Conservation (phyloP, 1,284 basidiomycete species). For the Stygiomarasmius scandens region DNA sequence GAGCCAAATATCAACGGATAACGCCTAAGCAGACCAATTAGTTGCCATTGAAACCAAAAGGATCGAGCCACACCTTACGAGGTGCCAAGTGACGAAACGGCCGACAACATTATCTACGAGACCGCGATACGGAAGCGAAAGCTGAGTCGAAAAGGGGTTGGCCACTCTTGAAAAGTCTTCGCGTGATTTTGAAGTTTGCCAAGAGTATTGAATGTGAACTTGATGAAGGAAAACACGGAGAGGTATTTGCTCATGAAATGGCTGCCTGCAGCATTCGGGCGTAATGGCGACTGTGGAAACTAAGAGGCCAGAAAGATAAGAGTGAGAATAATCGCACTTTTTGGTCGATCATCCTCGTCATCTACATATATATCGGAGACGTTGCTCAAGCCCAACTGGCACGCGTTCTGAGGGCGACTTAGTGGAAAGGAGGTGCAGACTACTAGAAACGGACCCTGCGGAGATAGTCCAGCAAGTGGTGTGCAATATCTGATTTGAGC, state of each 20-base stretch:
- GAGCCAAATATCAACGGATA: slow-evolving; percentile 76
- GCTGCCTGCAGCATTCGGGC: slow-evolving; percentile 40
- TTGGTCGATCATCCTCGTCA: slow-evolving; percentile 45
- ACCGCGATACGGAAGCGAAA: slow-evolving; percentile 53
- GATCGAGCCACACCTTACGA: slow-evolving; percentile 52
- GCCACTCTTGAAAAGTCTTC: background rate
- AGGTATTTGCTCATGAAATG: slow-evolving; percentile 30
- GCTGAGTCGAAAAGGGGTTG: slow-evolving; percentile 48
- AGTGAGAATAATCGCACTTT: slow-evolving; percentile 34
- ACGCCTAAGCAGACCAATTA: slow-evolving; percentile 44
- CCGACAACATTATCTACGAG: slow-evolving; percentile 55
- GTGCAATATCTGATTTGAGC: slow-evolving; percentile 49
- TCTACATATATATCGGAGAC: slow-evolving; percentile 53
- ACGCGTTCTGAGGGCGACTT: slow-evolving; percentile 50
- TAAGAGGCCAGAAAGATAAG: background rate
- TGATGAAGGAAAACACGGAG: slow-evolving; percentile 42
- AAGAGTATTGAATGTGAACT: slow-evolving; percentile 58
- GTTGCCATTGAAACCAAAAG: slow-evolving; percentile 14
- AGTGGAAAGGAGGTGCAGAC: slow-evolving; percentile 1
- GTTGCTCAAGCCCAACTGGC: slow-evolving; percentile 54
- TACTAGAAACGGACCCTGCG: slow-evolving; percentile 41
- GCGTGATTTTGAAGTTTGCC: slow-evolving; percentile 36
- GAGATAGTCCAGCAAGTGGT: slow-evolving; percentile 53
- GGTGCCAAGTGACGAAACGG: slow-evolving; percentile 57
- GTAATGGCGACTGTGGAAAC: slow-evolving; percentile 46